phyloP scores from a whole-genome alignment of 2,329 filamentous ascomycete species.

The Teratosphaeria nubilosa region DNA sequence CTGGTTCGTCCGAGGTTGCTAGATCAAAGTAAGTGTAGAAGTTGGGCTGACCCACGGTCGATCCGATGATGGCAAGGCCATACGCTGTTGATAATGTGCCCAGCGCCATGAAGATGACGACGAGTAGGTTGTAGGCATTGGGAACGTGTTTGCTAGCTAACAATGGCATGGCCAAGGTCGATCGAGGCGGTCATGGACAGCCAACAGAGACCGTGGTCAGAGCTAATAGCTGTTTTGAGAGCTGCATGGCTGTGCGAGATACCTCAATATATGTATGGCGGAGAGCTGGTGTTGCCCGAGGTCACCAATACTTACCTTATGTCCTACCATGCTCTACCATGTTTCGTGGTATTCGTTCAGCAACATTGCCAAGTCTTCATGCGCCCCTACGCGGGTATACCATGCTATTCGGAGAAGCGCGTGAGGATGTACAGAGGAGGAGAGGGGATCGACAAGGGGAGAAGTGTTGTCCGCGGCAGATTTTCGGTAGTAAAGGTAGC shows the following conservation, averaged over 20 bases:
- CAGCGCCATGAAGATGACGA: slow-evolving; percentile 26
- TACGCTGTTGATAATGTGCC: slow-evolving; percentile 23
- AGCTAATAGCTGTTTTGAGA: neutral
- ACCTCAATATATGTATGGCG: neutral
- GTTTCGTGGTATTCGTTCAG: neutral
- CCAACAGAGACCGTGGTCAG: neutral
- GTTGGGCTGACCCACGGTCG: slow-evolving; percentile 37
- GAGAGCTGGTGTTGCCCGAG: neutral
- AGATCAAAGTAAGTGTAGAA: slow-evolving; percentile 36
- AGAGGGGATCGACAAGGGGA: neutral
- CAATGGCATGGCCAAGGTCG: neutral
- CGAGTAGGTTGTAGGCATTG: slow-evolving; percentile 26
- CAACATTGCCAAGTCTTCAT: neutral
- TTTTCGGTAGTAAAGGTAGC: no score
- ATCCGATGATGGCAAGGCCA: slow-evolving; percentile 31
- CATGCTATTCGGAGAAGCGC: neutral
- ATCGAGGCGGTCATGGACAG: no score
- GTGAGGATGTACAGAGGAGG: neutral
- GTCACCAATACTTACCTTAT: neutral
- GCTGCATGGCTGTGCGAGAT: neutral
- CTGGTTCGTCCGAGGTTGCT: slow-evolving; percentile 28
- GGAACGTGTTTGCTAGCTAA: slow-evolving; percentile 8
- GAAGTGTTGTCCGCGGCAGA: no score
- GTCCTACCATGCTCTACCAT: neutral
- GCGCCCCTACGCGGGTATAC: neutral